A percentile compares a stretch with the other conserved stretches of the same genome.
These are phyloP conservation scores for Lachnellula suecica DNA, from an alignment of 2,329 filamentous ascomycete species.

Conservation along the genomic window DNA sequence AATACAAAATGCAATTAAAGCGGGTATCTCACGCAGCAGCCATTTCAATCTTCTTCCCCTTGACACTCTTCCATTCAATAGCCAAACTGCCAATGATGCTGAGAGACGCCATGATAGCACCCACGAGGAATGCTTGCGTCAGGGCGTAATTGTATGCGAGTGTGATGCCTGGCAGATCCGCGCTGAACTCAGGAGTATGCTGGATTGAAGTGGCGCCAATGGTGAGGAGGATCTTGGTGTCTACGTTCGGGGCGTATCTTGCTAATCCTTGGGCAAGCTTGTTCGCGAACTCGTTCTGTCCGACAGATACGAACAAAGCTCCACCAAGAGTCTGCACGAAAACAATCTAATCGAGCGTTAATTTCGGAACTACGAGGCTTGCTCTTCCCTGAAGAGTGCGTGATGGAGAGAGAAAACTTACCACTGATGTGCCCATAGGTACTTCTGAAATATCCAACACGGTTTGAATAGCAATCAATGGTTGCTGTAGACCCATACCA, in stretches of 20 bases:
- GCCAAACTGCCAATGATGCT: slow-evolving; percentile 45
- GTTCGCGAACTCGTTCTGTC: slow-evolving; percentile 43
- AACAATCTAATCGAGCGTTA: slow-evolving; percentile 18
- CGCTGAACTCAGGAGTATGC: slow-evolving; percentile 47
- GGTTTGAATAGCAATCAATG: slow-evolving; percentile 15
- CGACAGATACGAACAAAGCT: slow-evolving; percentile 54
- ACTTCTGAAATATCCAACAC: slow-evolving; percentile 14
- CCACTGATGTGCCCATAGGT: slow-evolving; percentile 5
- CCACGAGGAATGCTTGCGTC: slow-evolving; percentile 54
- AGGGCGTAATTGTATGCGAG: slow-evolving; percentile 58
- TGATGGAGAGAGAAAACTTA: slow-evolving; percentile 1
- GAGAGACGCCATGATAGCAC: slow-evolving; percentile 44
- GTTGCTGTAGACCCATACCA: slow-evolving; percentile 50
- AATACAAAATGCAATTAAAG: not conserved
- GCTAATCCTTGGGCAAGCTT: slow-evolving; percentile 21
- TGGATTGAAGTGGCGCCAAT: slow-evolving; percentile 50
- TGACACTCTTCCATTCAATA: slow-evolving; percentile 55
- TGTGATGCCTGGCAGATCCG: slow-evolving; percentile 53
- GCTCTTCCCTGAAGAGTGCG: not conserved
- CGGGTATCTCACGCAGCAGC: slow-evolving; percentile 21
- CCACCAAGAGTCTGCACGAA: slow-evolving; percentile 57
- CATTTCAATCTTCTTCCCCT: slow-evolving; percentile 38
- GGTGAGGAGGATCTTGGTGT: slow-evolving; percentile 34
- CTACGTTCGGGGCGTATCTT: slow-evolving; percentile 29
- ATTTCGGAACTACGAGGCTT: not conserved